Percentiles rank a stretch among this genome's conserved stretches.
Conservation (phyloP, 2,329 filamentous ascomycete genomes). For the Fusarium sp. region DNA sequence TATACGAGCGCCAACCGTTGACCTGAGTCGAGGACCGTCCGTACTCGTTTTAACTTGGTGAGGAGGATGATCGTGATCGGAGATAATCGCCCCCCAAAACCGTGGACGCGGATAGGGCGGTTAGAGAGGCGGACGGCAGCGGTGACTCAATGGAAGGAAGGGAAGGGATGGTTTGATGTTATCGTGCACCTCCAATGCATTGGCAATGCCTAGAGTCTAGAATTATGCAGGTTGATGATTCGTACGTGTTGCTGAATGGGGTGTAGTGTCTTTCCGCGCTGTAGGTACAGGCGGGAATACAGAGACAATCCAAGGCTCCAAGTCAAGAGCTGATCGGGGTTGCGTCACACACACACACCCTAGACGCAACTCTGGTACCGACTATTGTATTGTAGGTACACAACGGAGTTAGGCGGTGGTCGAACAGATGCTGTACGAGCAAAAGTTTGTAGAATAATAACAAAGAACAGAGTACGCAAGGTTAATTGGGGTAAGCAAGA, state of each 20-base stretch:
- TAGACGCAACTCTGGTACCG: background rate
- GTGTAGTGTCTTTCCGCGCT: conserved; percentile 9
- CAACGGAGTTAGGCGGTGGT: conserved; percentile 17
- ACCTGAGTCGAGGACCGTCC: conserved; percentile 22
- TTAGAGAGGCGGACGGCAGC: conserved; percentile 14
- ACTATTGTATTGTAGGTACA: background rate
- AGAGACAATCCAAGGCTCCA: conserved; percentile 1
- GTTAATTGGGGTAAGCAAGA: background rate
- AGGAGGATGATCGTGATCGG: conserved; percentile 35
- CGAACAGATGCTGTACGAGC: conserved; percentile 3
- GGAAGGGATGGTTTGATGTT: conserved; percentile 32
- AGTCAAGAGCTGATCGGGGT: conserved; percentile 21
- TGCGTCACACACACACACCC: conserved; percentile 38
- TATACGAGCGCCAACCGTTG: conserved; percentile 38
- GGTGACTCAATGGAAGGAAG: conserved; percentile 27
- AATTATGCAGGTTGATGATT: conserved; percentile 39
- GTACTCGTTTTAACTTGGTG: background rate
- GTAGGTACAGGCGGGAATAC: conserved; percentile 15
- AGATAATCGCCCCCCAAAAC: conserved; percentile 11
- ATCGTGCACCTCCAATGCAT: conserved; percentile 12
- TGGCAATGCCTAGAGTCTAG: conserved; percentile 27
- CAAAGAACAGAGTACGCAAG: background rate
- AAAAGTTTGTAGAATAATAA: background rate
- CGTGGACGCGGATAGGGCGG: conserved; percentile 34
- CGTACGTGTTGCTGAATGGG: conserved; percentile 31